Evolutionary conservation across 768 basidiomycete genomes (phyloP).

Genomic region (Pleurotus platypus): DNA sequence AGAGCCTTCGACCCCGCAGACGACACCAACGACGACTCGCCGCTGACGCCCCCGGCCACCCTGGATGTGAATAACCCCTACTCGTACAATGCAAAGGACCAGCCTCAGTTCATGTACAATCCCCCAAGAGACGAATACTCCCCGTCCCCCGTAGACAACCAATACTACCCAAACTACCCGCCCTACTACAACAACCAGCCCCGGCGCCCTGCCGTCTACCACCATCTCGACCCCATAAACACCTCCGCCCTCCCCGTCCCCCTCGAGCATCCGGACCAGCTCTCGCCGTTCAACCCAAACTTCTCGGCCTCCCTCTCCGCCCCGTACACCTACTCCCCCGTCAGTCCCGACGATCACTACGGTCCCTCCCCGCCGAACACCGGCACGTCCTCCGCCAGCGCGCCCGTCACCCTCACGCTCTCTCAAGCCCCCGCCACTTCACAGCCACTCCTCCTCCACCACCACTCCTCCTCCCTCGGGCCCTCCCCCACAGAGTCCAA

Average conservation of each 20-base stretch:
- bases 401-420: constrained; percentile 23
- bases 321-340: constrained; percentile 36
- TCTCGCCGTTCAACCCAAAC: constrained; percentile 53
- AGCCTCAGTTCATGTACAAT: constrained; percentile 30
- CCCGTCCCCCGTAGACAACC: constrained; percentile 1
- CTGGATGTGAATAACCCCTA: constrained; percentile 25
- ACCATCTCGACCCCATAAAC: constrained; percentile 10
- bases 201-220: neutral
- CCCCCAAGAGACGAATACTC: constrained; percentile 30
- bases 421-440: constrained; percentile 13
- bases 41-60: neutral
- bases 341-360: constrained; percentile 44
- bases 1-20: neutral
- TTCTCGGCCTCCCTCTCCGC: constrained; percentile 36
- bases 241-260: constrained; percentile 27
- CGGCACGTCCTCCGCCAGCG: constrained; percentile 52
- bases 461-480: constrained; percentile 18
- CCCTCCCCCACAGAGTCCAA: constrained; percentile 29
- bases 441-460: constrained; percentile 20
- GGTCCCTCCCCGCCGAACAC: constrained; percentile 63
- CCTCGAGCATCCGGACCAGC: constrained; percentile 20
- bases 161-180: neutral
- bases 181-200: constrained; percentile 1
- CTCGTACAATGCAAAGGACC: constrained; percentile 23
- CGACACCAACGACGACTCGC: neutral